Evolutionary conservation across 352 stramenopile species (phyloP).

Genomic region (Phytophthora nicotianae): DNA sequence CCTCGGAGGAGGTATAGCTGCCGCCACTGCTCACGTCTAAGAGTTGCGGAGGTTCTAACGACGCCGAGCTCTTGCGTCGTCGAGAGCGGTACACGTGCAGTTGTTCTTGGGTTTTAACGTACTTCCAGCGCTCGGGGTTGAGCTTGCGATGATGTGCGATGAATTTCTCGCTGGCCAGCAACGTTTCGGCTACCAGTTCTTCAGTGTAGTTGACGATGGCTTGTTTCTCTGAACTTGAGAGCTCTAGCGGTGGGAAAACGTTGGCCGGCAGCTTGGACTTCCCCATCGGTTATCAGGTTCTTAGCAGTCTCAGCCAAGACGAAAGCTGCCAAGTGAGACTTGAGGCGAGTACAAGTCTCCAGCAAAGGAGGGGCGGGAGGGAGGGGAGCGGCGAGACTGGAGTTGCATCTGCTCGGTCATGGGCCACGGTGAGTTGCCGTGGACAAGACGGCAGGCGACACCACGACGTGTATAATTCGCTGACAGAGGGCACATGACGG

Average conservation of each 20-base stretch:
- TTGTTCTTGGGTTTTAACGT: constrained; percentile 37
- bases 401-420: constrained; percentile 5
- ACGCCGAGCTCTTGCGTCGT: constrained; percentile 26
- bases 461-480: constrained; percentile 10
- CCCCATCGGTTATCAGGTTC: constrained; percentile 11
- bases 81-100: constrained; percentile 43
- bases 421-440: no score
- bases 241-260: constrained; percentile 30
- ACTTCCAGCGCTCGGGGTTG: constrained; percentile 40
- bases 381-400: constrained; percentile 15
- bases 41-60: constrained; percentile 14
- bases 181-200: constrained; percentile 37
- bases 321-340: constrained; percentile 4
- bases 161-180: constrained; percentile 37
- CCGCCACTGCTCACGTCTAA: constrained; percentile 20
- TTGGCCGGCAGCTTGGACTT: constrained; percentile 32
- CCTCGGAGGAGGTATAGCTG: constrained; percentile 23
- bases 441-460: constrained; percentile 8
- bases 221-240: constrained; percentile 24
- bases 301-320: neutral
- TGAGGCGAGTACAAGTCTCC: neutral
- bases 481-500: neutral
- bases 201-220: constrained; percentile 40
- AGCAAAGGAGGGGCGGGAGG: constrained; percentile 26
- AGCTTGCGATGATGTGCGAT: constrained; percentile 35